Evolutionary conservation across 306 rosid species (phyloP), one percentile per base, ranked within the genome.

Genomic region (Prunus dulcis): DNA sequence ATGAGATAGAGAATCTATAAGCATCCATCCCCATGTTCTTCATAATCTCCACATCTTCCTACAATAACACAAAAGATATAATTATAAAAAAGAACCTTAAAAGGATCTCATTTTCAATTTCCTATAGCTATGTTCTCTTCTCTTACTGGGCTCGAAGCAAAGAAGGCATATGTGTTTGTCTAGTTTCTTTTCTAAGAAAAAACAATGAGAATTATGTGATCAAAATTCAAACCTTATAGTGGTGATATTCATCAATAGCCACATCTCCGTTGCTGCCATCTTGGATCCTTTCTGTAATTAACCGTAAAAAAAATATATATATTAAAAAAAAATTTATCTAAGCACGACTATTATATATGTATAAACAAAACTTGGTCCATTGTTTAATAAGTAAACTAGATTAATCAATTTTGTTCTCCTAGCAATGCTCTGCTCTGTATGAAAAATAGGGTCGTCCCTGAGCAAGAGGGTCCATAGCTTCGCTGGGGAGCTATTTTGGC

Each of bases 31-130:
- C 75, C 85, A 83, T 81, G 1, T 86, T 12, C 58, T 81, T 81
- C 85, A 81, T 75, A 50, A 83, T 72, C 66, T 22, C 74, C 15
- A 83, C 87, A 86, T 86, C 87, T 76, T 86, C 89, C 89, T 86
- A 50, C 70, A 32, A 46, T 18, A 25, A 20, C 57, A 71, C 4
- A 50, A 23, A 15, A 63, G n/a, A 34, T 34, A 34, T 34, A 34
- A 34, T 47, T 47, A 47, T 47, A 47, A 47, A 12, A 47, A 47
- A 10, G 32, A 8, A 58, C 4, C 15, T 58, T 34, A 34, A 34
- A 34, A 34, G 41, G 8, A 34, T 34, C 41, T 34, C 41, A 34
- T 34, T 6, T 34, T 34, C 41, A 34, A 34, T 34, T 34, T 34
- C 41, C 41, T 34, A 34, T 34, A 34, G 38, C 38, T 34, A 34